Evolutionary conservation across 2,329 filamentous ascomycete genomes (phyloP), one percentile per base, ranked within the genome.

Genomic region (Apiospora aurea): DNA sequence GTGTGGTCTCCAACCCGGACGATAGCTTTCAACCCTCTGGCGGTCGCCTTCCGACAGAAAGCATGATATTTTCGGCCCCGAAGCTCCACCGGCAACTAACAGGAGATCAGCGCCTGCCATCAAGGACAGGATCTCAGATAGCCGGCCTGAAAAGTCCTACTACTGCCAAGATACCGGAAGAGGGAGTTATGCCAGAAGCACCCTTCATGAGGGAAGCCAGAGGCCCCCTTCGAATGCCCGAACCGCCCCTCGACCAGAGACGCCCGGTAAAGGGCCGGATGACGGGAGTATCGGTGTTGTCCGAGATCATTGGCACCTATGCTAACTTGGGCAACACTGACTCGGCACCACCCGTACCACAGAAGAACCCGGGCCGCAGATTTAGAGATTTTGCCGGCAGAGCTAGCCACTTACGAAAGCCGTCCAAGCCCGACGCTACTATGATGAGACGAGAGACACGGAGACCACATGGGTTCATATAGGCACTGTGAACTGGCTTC

Each of bases 51-150:
- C 68, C 68, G 34, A 69, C 68, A 16, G 46, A 57, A 57, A 69
- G 68, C 68, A 57, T 69, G 47, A 43, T 69, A 26, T 57, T 69
- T 18, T 69, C 68, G n/a, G 29, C 47, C 18, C 68, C 68, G 29
- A 53, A 41, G 38, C 68, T 69, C 14, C 68, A 69, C 38, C 68
- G 68, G 21, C 68, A 69, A 44, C 11, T 69, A 34, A 51, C 68
- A 4, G 68, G 38, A 21, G 47, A 69, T 43, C 57, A 38, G 29
- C 53, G 29, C 6, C 57, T 64, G 18, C 29, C 29, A 41, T 64
- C 34, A 64, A 21, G 57, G 18, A 18, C 34, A 64, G 57, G 57
- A 5, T 64, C 57, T 64, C 57, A 41, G 18, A 64, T n/a, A 41
- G 21, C 13, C 34, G 21, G 57, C 57, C 10, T 41, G 34, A 41